phyloP scores from a whole-genome alignment of 1,139 yeast genomes.

The Sugiyamaella japonica region DNA sequence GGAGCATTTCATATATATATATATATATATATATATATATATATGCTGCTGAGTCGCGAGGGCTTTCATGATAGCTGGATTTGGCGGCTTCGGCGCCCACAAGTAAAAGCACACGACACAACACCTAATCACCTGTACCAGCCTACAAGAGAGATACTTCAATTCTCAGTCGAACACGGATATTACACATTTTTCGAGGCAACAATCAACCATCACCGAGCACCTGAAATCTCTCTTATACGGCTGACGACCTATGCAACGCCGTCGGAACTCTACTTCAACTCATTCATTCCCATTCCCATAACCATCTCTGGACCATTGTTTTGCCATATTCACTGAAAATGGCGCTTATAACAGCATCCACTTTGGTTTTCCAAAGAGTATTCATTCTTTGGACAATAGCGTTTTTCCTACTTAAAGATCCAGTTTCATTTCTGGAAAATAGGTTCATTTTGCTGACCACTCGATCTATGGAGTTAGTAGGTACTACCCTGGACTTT shows the following conservation, averaged over 20 bases:
- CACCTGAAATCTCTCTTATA: neutral
- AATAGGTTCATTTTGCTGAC: slow-evolving; percentile 46
- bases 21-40: too few species aligned
- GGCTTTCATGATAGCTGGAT: too few species aligned
- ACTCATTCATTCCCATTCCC: neutral
- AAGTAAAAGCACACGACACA: too few species aligned
- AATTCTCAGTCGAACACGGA: too few species aligned
- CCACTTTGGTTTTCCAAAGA: slow-evolving; percentile 40
- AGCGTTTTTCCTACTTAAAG: slow-evolving; percentile 45
- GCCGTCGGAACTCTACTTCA: too few species aligned
- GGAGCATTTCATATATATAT: too few species aligned
- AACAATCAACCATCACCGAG: too few species aligned
- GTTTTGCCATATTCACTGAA: neutral
- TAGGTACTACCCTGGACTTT: slow-evolving; percentile 26
- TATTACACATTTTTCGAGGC: too few species aligned
- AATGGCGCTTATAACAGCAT: slow-evolving; percentile 34
- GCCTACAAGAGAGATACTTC: too few species aligned
- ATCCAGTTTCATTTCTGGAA: slow-evolving; percentile 30
- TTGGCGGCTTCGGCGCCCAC: too few species aligned
- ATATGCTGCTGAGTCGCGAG: too few species aligned
- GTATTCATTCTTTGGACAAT: slow-evolving; percentile 47
- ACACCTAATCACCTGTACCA: too few species aligned
- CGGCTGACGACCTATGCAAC: neutral
- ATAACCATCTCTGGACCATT: neutral
- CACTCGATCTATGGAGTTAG: slow-evolving; percentile 56